Evolutionary conservation across 306 rosid species (phyloP).

Genomic region (Cucumis hystrix): DNA sequence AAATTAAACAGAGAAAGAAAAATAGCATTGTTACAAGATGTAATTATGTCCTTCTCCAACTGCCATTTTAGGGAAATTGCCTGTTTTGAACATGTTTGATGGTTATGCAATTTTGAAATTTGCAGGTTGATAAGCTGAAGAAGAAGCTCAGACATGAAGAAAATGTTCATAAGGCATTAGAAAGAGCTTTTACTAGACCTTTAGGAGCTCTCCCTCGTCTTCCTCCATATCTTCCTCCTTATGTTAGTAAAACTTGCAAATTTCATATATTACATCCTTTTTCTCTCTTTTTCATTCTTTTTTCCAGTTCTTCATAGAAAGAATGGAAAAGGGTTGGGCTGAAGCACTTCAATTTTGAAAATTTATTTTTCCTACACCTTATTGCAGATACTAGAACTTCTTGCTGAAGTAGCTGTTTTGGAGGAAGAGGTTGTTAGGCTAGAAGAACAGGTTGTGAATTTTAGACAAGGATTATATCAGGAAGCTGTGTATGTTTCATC

Average conservation of each 20-base stretch:
- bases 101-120: constrained; percentile 2
- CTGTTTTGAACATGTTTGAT: neutral
- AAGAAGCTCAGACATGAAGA: constrained; percentile 94
- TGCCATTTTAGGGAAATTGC: neutral
- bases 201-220: constrained; percentile 93
- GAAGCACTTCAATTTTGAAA: neutral
- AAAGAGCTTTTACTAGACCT: constrained; percentile 86
- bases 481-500: constrained; percentile 67
- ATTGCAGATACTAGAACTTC: constrained; percentile 70
- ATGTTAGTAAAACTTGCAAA: constrained; percentile 27
- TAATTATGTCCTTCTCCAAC: constrained; percentile 18
- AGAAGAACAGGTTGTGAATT: constrained; percentile 76
- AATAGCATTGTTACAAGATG: constrained; percentile 78
- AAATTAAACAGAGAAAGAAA: constrained; percentile 67
- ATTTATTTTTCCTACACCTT: neutral
- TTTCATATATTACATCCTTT: neutral
- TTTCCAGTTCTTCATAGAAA: neutral
- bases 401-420: constrained; percentile 89
- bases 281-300: neutral
- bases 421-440: constrained; percentile 82
- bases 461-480: constrained; percentile 71
- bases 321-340: neutral
- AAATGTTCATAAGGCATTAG: constrained; percentile 84
- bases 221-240: constrained; percentile 93
- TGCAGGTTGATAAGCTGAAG: constrained; percentile 83